Evolutionary conservation across 768 basidiomycete genomes (phyloP).

Genomic region (Podaxis pistillaris): DNA sequence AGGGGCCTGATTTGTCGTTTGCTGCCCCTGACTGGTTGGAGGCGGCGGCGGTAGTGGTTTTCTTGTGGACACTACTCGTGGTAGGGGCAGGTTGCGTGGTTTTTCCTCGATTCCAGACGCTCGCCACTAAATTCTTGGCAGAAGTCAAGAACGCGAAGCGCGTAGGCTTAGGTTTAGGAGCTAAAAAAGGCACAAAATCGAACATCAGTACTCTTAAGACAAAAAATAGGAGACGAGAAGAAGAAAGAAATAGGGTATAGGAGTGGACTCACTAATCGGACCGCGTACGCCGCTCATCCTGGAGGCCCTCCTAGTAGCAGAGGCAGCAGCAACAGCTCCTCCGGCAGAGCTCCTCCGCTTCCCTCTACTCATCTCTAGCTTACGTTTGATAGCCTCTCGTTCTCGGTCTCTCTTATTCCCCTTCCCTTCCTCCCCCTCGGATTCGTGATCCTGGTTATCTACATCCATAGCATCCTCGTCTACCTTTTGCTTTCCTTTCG

Average conservation of each 20-base stretch:
- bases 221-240: neutral
- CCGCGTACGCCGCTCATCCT: neutral
- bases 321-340: slow-evolving; percentile 38
- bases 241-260: no score
- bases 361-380: slow-evolving; percentile 65
- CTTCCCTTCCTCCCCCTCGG: slow-evolving; percentile 32
- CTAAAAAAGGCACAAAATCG: slow-evolving; percentile 28
- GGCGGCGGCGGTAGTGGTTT: slow-evolving; percentile 16
- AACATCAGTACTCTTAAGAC: slow-evolving; percentile 1
- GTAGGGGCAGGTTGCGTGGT: slow-evolving; percentile 22
- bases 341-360: slow-evolving; percentile 69
- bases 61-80: slow-evolving; percentile 26
- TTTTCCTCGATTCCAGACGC: slow-evolving; percentile 68
- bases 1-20: neutral
- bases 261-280: slow-evolving; percentile 31
- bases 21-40: neutral
- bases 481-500: slow-evolving; percentile 25
- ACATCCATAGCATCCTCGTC: slow-evolving; percentile 29
- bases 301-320: slow-evolving; percentile 26
- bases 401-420: slow-evolving; percentile 48
- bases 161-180: slow-evolving; percentile 43
- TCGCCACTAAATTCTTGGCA: slow-evolving; percentile 69
- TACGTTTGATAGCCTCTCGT: slow-evolving; percentile 58
- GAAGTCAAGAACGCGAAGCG: slow-evolving; percentile 71
- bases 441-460: neutral